These are phyloP conservation scores for Hypoxylon lienhwacheense DNA, from an alignment of 495 filamentous ascomycete genomes.

Conservation along the genomic window DNA sequence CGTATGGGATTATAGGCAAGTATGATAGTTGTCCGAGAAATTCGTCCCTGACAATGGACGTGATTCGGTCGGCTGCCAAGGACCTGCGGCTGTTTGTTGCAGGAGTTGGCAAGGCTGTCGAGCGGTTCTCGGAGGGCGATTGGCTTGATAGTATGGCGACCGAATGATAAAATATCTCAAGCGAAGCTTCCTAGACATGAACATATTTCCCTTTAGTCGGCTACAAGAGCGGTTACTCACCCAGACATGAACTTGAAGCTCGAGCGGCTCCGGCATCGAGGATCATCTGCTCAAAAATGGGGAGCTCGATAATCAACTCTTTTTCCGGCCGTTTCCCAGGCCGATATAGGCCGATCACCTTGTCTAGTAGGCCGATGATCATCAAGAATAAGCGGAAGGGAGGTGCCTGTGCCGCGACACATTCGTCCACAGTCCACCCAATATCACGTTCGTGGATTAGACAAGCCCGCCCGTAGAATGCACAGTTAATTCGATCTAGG, in stretches of 20 bases:
- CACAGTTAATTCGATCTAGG: slow-evolving; percentile 64
- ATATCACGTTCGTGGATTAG: slow-evolving; percentile 67
- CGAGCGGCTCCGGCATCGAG: slow-evolving; percentile 46
- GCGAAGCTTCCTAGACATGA: slow-evolving; percentile 49
- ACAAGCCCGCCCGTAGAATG: slow-evolving; percentile 65
- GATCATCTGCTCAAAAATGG: slow-evolving; percentile 69
- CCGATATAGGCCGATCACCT: slow-evolving; percentile 68
- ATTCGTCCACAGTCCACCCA: slow-evolving; percentile 56
- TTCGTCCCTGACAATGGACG: slow-evolving; percentile 60
- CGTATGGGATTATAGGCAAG: slow-evolving; percentile 69
- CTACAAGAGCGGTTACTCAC: slow-evolving; percentile 40
- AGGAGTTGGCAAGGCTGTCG: slow-evolving; percentile 57
- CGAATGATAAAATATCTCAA: slow-evolving; percentile 72
- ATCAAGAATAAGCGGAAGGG: slow-evolving; percentile 52
- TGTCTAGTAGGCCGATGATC: slow-evolving; percentile 58
- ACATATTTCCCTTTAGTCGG: neutral
- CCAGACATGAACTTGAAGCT: slow-evolving; percentile 47
- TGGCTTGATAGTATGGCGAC: slow-evolving; percentile 63
- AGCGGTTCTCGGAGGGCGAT: slow-evolving; percentile 35
- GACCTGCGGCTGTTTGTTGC: slow-evolving; percentile 61
- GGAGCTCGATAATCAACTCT: slow-evolving; percentile 54
- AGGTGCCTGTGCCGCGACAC: slow-evolving; percentile 48
- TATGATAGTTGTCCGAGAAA: slow-evolving; percentile 56
- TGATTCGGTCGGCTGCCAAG: slow-evolving; percentile 65
- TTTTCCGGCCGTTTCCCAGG: slow-evolving; percentile 58